A percentile compares a stretch with the other conserved stretches of the same genome.
Evolutionary conservation across 768 basidiomycete genomes (phyloP).

Genomic region (Austroboletus eburneus): DNA sequence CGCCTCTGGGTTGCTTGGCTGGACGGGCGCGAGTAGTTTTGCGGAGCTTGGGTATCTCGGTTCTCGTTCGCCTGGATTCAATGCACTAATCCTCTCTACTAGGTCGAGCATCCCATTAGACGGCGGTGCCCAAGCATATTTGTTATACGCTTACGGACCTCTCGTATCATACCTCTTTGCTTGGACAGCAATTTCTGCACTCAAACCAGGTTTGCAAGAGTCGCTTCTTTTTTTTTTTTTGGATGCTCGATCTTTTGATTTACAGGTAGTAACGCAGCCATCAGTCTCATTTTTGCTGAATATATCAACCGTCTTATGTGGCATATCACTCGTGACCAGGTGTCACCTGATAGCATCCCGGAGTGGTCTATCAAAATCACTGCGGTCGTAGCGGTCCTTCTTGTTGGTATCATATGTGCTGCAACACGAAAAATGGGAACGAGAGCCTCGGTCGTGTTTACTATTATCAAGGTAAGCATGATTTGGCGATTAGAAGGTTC

Average conservation of each 20-base stretch:
- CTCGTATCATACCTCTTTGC: slow-evolving; percentile 87
- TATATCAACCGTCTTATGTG: slow-evolving; percentile 89
- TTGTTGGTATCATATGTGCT: slow-evolving; percentile 76
- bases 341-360: slow-evolving; percentile 75
- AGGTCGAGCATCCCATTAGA: slow-evolving; percentile 36
- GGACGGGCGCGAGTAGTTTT: slow-evolving; percentile 95
- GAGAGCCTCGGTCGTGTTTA: slow-evolving; percentile 82
- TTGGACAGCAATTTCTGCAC: slow-evolving; percentile 88
- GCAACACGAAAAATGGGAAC: slow-evolving; percentile 75
- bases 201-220: slow-evolving; percentile 65
- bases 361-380: slow-evolving; percentile 90
- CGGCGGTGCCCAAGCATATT: slow-evolving; percentile 70
- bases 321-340: slow-evolving; percentile 65
- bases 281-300: slow-evolving; percentile 86
- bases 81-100: background rate
- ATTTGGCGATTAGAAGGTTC: slow-evolving; percentile 1
- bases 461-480: slow-evolving; percentile 67
- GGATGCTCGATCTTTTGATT: slow-evolving; percentile 2
- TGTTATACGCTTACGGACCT: slow-evolving; percentile 85
- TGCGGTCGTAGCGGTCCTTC: slow-evolving; percentile 64
- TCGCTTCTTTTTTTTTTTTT: background rate
- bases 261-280: slow-evolving; percentile 73
- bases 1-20: slow-evolving; percentile 75
- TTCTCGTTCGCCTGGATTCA: background rate
- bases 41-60: slow-evolving; percentile 75